Base-by-base conservation (phyloP, 2,329 filamentous ascomycete species). In the Ophiocordyceps camponoti-leonardi region DNA sequence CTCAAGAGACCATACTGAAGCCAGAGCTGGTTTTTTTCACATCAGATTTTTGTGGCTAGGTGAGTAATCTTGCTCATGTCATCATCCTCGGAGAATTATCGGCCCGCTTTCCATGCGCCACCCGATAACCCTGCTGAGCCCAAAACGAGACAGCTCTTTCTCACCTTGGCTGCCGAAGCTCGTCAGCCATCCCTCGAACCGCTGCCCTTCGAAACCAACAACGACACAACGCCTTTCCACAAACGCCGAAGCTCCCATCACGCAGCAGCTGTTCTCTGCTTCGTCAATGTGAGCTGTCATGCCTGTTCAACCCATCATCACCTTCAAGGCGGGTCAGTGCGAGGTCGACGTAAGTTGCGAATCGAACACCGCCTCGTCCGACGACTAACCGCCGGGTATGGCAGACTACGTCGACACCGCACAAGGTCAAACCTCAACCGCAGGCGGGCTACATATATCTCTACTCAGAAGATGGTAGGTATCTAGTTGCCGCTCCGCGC, bases 281-380 rank as follows among this genome's bases (percentile, higher is more conserved):
- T 16, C 23, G 30, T 41, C 40, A 19, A 43, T 43, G 50, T 35
- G 19, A 47, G 44, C 19, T 47, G 52, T 49, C 51, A 95, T 94
- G 87, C 86, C 88, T 50, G 79, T 86, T 64, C 63, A 73, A 53
- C 87, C 90, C 30, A 75, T 94, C 59, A 88, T 96, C 61, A 94
- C 87, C 16, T 96, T 96, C 75, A 95, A 94, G 73, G 90, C 90
- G 52, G 90, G 90, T 63, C 77, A 77, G 62, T 96, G 90, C 67
- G 80, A 92, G 45, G 62, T 90, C 49, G 81, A 88, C 61, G 87
- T 94, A 68, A 59, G 82, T 45, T 39, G 46, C 43, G 33, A 39
- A 23, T 48, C 50, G 12, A 18, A 18, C n/a, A 20, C 22, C 33
- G 69, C 13, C 23, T 44, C n/a, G 11, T 20, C 16, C 11, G n/a